A percentile compares a stretch with the other conserved stretches of the same genome.
These are phyloP conservation scores for Hypocrella siamensis DNA, from an alignment of 2,329 filamentous ascomycete genomes.

Conservation along the genomic window DNA sequence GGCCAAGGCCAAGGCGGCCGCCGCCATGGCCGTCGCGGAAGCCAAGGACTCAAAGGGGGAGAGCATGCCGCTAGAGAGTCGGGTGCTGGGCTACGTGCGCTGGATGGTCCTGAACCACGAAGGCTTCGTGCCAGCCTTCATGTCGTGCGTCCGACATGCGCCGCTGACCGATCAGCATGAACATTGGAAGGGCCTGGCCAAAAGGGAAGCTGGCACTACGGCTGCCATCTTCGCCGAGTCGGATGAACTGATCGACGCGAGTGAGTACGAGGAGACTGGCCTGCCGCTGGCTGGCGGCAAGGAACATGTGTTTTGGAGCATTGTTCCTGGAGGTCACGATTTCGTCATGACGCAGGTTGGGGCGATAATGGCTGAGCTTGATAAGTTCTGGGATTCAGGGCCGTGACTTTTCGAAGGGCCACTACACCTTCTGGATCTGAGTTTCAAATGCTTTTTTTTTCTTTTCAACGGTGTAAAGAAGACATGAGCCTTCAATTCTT, in stretches of 20 bases:
- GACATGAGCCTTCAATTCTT: no score
- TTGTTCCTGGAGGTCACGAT: conserved; percentile 41
- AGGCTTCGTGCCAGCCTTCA: conserved; percentile 45
- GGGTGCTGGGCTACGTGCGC: conserved; percentile 34
- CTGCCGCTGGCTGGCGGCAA: conserved; percentile 34
- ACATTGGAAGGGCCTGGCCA: conserved; percentile 30
- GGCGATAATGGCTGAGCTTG: conserved; percentile 28
- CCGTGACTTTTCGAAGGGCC: no score
- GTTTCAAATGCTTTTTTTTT: no score
- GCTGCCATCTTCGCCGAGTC: conserved; percentile 34
- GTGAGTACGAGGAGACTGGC: conserved; percentile 31
- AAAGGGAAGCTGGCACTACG: conserved; percentile 25
- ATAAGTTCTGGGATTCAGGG: conserved; percentile 28
- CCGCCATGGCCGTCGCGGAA: conserved; percentile 16
- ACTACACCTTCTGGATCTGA: no score
- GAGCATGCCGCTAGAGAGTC: conserved; percentile 24
- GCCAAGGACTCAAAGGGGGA: conserved; percentile 20
- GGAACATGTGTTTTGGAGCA: conserved; percentile 30
- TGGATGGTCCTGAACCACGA: conserved; percentile 42
- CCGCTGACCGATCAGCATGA: conserved; percentile 37
- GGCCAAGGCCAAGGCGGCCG: conserved; percentile 10
- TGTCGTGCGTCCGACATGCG: conserved; percentile 38
- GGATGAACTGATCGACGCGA: conserved; percentile 36
- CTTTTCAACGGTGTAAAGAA: no score
- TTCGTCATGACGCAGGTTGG: conserved; percentile 43